Conservation (phyloP, 1,139 yeast genomes). For the Kodamaea sp. region DNA sequence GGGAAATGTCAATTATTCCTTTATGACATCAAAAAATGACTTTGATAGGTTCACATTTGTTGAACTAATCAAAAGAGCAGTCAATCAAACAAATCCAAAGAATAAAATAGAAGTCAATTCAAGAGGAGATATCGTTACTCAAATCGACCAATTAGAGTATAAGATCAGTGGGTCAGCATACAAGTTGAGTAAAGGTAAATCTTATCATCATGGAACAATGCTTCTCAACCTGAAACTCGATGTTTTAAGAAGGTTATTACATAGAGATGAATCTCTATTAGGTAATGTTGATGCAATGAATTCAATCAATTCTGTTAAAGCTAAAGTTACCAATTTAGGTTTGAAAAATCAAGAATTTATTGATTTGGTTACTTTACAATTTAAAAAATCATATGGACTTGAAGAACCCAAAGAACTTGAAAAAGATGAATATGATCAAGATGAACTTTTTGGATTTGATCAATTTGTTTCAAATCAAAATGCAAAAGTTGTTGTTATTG, state of each 20-base stretch:
- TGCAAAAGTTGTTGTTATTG: conserved; percentile 18
- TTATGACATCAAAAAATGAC: conserved; percentile 62
- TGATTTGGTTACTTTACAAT: conserved; percentile 43
- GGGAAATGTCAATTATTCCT: conserved; percentile 89
- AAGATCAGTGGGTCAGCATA: conserved; percentile 92
- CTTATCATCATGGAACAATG: conserved; percentile 98
- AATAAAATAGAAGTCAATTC: conserved; percentile 50
- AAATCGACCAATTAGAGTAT: conserved; percentile 21
- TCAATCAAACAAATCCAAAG: conserved; percentile 33
- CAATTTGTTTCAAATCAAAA: conserved; percentile 26
- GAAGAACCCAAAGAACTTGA: conserved; percentile 12
- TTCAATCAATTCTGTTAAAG: conserved; percentile 68
- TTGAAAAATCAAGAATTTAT: conserved; percentile 47
- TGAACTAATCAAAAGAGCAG: conserved; percentile 45
- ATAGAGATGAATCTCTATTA: conserved; percentile 39
- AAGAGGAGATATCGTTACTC: conserved; percentile 74
- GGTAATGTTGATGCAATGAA: conserved; percentile 56
- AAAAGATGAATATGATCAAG: conserved; percentile 21
- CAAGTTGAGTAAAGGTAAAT: conserved; percentile 75
- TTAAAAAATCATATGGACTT: conserved; percentile 33
- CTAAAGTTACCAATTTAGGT: conserved; percentile 67
- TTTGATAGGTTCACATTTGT: conserved; percentile 69
- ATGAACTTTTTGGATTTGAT: conserved; percentile 34
- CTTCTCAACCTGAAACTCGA: conserved; percentile 63
- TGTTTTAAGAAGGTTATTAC: conserved; percentile 54